Percentiles rank a stretch among this genome's conserved stretches.
phyloP scores from a whole-genome alignment of 1,139 yeast species.

The Pichia sp. region DNA sequence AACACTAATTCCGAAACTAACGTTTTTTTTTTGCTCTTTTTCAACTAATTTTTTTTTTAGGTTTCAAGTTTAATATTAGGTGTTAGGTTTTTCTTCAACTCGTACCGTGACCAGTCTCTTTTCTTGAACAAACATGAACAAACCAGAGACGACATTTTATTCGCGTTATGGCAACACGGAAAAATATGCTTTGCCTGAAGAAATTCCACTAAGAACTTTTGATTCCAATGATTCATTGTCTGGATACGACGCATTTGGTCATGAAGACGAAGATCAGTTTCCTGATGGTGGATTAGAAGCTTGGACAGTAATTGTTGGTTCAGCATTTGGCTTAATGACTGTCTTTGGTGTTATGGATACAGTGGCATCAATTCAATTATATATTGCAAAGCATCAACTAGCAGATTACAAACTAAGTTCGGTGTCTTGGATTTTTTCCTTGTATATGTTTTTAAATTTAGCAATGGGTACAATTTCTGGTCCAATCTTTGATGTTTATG shows the following conservation, averaged over 20 bases:
- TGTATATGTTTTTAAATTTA: constrained; percentile 49
- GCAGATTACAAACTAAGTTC: constrained; percentile 39
- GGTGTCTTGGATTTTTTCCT: constrained; percentile 62
- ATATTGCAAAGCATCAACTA: constrained; percentile 50
- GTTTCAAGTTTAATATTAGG: too few species aligned
- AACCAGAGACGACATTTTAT: background rate
- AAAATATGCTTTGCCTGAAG: background rate
- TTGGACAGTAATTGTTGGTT: constrained; percentile 51
- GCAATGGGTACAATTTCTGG: constrained; percentile 54
- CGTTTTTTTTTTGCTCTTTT: too few species aligned
- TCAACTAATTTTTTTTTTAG: too few species aligned
- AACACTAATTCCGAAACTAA: too few species aligned
- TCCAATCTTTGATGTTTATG: constrained; percentile 56
- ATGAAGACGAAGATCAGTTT: constrained; percentile 29
- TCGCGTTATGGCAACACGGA: background rate
- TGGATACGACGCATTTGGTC: constrained; percentile 20
- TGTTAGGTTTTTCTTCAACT: too few species aligned
- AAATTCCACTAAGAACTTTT: constrained; percentile 1
- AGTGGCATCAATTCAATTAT: constrained; percentile 60
- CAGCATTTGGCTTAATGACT: constrained; percentile 55
- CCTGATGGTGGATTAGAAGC: constrained; percentile 60
- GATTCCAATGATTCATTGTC: background rate
- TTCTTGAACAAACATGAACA: background rate
- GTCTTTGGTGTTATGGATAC: constrained; percentile 62
- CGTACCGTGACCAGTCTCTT: too few species aligned